Base-by-base conservation (phyloP, 768 basidiomycete genomes). In the Galerina sulciceps region DNA sequence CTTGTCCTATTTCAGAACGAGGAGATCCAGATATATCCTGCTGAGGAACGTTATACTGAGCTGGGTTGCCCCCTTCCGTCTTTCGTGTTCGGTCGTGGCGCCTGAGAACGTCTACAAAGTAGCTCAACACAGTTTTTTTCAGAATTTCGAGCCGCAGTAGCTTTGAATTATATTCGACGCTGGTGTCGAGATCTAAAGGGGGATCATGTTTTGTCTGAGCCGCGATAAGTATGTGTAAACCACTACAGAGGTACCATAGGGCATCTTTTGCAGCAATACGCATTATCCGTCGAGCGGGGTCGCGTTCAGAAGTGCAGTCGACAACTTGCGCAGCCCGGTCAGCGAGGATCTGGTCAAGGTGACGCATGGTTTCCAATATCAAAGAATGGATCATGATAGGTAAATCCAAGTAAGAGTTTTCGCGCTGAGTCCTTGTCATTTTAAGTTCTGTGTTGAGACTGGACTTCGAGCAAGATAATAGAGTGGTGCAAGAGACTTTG, bases 231-330 rank as follows among this genome's bases (percentile, higher is more conserved):
- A 72, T 58, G 57, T 81, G 79, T 31, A 84, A 67, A 45, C 77
- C 59, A 38, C 72, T 73, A 64, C 82, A 85, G 31, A 84, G 70
- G 69, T 82, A 85, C 83, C 83, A 85, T 10, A 81, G 47, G 22
- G 81, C 62, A 60, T 85, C 84, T 59, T 83, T 83, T 43, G 70
- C 72, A 18, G 76, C 79, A 31, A 85, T 74, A 42, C 69, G 72
- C 60, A 64, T 67, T 56, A 80, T 68, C 53, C 81, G 74, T 43
- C 52, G 40, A 18, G 44, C 41, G 15, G 55, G 51, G 17, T 54
- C 47, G 10, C 38, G 42, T n/a, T 47, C 57, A 13, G 45, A 1
- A 31, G 13, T 11, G 17, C n/a, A 8, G 6, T 18, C 35, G 43
- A 8, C 10, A 5, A 37, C 5, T n/a, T 53, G 15, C 11, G 23